Conservation (phyloP, 2,329 filamentous ascomycete genomes). For the Simplicillium aogashimaense region DNA sequence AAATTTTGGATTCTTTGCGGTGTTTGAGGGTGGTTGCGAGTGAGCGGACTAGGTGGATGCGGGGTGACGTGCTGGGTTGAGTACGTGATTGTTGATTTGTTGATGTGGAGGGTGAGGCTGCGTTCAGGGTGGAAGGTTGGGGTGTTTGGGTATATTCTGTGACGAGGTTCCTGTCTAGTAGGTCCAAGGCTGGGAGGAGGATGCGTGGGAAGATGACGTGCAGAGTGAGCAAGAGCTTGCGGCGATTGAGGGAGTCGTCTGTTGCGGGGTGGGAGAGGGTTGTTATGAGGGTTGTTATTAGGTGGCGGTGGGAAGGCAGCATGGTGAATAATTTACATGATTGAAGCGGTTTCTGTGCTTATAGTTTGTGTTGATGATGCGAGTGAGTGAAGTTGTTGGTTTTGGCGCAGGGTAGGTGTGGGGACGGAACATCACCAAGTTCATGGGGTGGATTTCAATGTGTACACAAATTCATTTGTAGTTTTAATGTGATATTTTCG, state of each 20-base stretch:
- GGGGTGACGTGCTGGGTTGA: conserved; percentile 17
- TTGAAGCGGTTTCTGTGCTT: no score
- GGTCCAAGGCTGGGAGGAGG: conserved; percentile 74
- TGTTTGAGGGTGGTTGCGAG: conserved; percentile 10
- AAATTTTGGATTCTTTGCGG: conserved; percentile 22
- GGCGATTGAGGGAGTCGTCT: conserved; percentile 19
- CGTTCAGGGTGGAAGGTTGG: conserved; percentile 22
- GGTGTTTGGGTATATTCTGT: conserved; percentile 32
- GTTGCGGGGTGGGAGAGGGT: conserved; percentile 19
- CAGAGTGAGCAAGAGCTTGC: conserved; percentile 61
- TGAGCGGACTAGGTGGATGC: conserved; percentile 9
- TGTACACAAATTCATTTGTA: no score
- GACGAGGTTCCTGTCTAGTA: conserved; percentile 71
- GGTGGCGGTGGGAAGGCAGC: conserved; percentile 25
- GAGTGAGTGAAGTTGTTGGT: no score
- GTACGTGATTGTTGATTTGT: conserved; percentile 10
- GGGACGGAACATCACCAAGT: no score
- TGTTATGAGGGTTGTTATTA: conserved; percentile 40
- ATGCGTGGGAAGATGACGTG: conserved; percentile 78
- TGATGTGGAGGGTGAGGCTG: conserved; percentile 7
- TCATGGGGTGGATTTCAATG: no score
- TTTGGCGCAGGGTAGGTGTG: no score
- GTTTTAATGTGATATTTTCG: no score
- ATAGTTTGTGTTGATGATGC: no score
- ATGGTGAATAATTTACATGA: no score